These are phyloP conservation scores for Eucalyptus regnans DNA, from an alignment of 345 rosid species.

Conservation along the genomic window DNA sequence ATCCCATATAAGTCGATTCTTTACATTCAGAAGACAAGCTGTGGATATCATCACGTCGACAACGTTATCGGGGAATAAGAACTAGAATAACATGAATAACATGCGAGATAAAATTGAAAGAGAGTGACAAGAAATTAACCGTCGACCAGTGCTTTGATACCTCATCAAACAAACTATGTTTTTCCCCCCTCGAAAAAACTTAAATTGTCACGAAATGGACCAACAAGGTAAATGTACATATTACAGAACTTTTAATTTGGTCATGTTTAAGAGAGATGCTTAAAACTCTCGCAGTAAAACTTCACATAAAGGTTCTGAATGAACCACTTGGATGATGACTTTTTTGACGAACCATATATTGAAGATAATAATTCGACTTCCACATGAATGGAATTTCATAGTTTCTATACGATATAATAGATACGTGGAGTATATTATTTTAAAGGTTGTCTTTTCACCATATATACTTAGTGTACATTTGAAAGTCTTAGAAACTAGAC, in stretches of 20 bases:
- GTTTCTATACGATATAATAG: not conserved
- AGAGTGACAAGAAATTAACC: not conserved
- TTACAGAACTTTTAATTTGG: not conserved
- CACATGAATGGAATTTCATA: not conserved
- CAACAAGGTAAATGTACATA: not conserved
- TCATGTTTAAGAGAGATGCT: not conserved
- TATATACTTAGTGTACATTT: not conserved
- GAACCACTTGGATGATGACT: not conserved
- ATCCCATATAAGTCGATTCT: not conserved
- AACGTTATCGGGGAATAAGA: not conserved
- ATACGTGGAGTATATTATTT: not conserved
- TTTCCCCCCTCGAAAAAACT: not conserved
- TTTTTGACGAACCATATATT: not conserved
- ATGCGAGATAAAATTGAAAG: not conserved
- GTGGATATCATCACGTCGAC: not conserved
- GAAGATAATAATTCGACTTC: not conserved
- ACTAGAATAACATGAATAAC: not conserved
- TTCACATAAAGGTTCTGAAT: not conserved
- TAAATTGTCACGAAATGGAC: not conserved
- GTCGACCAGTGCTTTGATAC: not conserved
- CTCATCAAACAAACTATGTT: not conserved
- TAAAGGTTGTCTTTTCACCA: not conserved
- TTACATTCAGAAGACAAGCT: not conserved
- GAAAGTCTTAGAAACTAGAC: not conserved
- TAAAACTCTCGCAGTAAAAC: not conserved